Conservation (phyloP, 371 early-diverging fungal species). For the Rhizopus delemar region DNA sequence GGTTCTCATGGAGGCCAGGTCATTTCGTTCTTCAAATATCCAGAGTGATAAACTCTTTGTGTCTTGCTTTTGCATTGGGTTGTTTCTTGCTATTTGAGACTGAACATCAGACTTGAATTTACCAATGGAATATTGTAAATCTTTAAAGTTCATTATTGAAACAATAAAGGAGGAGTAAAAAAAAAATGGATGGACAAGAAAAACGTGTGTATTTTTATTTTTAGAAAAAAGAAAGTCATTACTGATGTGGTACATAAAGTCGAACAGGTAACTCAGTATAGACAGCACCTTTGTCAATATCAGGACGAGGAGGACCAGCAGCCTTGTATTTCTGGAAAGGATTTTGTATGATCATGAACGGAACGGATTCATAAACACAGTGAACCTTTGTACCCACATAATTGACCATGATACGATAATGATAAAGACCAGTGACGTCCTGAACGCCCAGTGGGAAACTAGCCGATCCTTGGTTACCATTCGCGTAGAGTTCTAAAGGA, state of each 20-base stretch:
- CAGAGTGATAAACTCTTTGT: conserved; percentile 41
- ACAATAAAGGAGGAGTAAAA: not conserved
- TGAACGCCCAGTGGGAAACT: conserved; percentile 26
- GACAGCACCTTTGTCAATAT: not conserved
- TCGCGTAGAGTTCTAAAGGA: conserved; percentile 16
- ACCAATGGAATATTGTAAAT: conserved; percentile 45
- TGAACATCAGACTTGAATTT: conserved; percentile 44
- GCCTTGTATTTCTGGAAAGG: conserved; percentile 15
- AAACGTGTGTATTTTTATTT: not conserved
- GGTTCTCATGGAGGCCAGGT: conserved; percentile 39
- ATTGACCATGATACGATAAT: conserved; percentile 44
- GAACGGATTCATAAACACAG: conserved; percentile 39
- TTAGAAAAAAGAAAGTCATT: not conserved
- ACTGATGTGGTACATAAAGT: not conserved
- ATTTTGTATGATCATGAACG: conserved; percentile 32
- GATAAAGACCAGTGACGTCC: conserved; percentile 31
- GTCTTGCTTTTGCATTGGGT: conserved; percentile 49
- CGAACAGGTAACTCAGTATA: not conserved
- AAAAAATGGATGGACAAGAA: not conserved
- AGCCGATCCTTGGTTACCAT: conserved; percentile 24
- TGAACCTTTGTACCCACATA: conserved; percentile 29
- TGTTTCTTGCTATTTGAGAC: conserved; percentile 44
- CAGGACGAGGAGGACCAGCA: conserved; percentile 12
- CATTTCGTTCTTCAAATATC: conserved; percentile 49
- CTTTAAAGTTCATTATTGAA: conserved; percentile 44